A percentile compares a stretch with the other conserved stretches of the same genome.
These are phyloP conservation scores for Penicillium nordicum DNA, from an alignment of 2,329 filamentous ascomycete species.

Conservation along the genomic window DNA sequence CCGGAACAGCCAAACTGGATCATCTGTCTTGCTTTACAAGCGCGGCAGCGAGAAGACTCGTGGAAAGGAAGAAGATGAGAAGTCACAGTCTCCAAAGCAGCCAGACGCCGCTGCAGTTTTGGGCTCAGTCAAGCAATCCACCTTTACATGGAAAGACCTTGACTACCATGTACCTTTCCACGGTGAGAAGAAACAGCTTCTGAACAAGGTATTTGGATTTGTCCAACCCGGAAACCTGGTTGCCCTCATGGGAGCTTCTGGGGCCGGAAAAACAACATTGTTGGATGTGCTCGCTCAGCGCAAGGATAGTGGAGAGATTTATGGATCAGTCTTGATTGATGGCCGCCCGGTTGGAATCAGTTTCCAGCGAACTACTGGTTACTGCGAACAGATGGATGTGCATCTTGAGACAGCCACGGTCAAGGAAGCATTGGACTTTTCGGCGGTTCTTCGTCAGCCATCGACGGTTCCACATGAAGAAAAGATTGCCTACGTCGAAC, in stretches of 20 bases:
- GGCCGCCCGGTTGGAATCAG: slow-evolving; percentile 41
- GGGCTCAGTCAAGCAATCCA: slow-evolving; percentile 62
- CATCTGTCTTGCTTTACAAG: slow-evolving; percentile 34
- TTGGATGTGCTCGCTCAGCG: slow-evolving; percentile 44
- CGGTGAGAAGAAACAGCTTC: slow-evolving; percentile 45
- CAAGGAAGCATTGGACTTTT: slow-evolving; percentile 62
- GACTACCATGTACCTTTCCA: slow-evolving; percentile 61
- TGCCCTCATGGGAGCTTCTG: slow-evolving; percentile 77
- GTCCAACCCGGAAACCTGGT: slow-evolving; percentile 72
- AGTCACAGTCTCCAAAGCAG: neutral
- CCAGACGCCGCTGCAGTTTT: slow-evolving; percentile 10
- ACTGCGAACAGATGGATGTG: slow-evolving; percentile 61
- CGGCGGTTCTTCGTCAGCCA: slow-evolving; percentile 60
- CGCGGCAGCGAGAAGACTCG: slow-evolving; percentile 27
- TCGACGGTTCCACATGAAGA: slow-evolving; percentile 53
- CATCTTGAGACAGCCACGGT: slow-evolving; percentile 63
- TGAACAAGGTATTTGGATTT: slow-evolving; percentile 64
- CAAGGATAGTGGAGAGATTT: slow-evolving; percentile 43
- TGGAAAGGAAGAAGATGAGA: neutral
- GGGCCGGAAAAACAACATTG: slow-evolving; percentile 58
- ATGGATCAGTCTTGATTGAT: slow-evolving; percentile 44
- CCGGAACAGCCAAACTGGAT: slow-evolving; percentile 28
- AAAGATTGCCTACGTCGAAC: slow-evolving; percentile 63
- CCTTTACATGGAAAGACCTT: slow-evolving; percentile 79
- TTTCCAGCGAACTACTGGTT: slow-evolving; percentile 52